Conservation (phyloP, 352 stramenopile species). For the Peronospora tabacina region DNA sequence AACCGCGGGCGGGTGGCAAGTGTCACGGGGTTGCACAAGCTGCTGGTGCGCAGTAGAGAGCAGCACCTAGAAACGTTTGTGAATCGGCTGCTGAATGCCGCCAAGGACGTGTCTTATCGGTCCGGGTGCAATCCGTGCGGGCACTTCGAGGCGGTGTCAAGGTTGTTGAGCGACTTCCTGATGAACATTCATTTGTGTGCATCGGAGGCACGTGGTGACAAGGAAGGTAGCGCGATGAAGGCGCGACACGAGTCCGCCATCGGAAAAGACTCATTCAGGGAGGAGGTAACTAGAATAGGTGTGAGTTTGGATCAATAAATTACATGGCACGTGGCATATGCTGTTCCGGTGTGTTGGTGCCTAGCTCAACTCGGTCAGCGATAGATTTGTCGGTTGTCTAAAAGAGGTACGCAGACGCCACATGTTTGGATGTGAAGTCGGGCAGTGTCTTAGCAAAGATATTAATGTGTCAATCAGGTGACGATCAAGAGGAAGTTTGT, state of each 20-base stretch:
- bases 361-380: too few species aligned
- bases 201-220: neutral
- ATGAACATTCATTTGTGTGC: neutral
- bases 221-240: neutral
- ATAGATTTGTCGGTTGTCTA: too few species aligned
- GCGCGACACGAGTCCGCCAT: neutral
- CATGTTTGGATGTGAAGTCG: conserved; percentile 5
- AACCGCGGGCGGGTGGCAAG: conserved; percentile 19
- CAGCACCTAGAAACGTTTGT: conserved; percentile 38
- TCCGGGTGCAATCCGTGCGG: conserved; percentile 34
- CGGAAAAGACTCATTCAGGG: neutral
- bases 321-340: neutral
- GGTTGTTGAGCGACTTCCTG: conserved; percentile 48
- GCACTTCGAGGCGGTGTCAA: conserved; percentile 39
- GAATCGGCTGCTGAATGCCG: conserved; percentile 33
- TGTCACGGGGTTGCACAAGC: conserved; percentile 10
- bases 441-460: too few species aligned
- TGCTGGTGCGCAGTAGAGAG: conserved; percentile 24
- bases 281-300: neutral
- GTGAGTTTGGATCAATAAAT: neutral
- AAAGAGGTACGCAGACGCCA: neutral
- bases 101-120: conserved; percentile 50
- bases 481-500: too few species aligned
- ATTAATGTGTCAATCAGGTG: too few species aligned
- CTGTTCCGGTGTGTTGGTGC: too few species aligned